These are phyloP conservation scores for Spatholobus suberectus DNA, from an alignment of 306 rosid species.

Conservation along the genomic window DNA sequence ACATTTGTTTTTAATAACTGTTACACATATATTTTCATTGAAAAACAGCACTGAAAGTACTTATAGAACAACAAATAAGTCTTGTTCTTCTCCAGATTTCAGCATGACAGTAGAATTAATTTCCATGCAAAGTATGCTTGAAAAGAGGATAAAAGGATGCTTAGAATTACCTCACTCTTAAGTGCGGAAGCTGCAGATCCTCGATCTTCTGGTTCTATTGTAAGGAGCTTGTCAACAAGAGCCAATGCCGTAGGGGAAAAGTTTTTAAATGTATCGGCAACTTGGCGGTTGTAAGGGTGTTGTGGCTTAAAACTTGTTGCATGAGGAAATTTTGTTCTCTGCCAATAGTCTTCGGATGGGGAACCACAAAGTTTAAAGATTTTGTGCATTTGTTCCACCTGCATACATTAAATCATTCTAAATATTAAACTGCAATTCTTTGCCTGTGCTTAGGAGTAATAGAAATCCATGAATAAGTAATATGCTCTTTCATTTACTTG, in stretches of 20 bases:
- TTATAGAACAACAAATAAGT: neutral
- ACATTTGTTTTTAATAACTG: neutral
- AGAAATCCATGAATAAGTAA: neutral
- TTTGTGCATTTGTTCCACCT: constrained; percentile 99
- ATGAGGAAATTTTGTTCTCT: constrained; percentile 74
- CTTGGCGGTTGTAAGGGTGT: constrained; percentile 64
- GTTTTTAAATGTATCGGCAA: constrained; percentile 64
- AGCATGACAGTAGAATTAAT: neutral
- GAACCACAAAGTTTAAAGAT: constrained; percentile 97
- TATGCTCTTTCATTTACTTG: neutral
- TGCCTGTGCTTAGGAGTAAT: neutral
- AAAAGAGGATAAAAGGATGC: neutral
- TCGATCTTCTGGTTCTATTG: constrained; percentile 73
- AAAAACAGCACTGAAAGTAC: neutral
- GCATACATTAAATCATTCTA: constrained; percentile 9
- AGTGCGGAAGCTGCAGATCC: constrained; percentile 80
- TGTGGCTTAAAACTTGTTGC: constrained; percentile 96
- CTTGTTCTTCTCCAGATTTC: neutral
- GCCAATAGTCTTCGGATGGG: constrained; percentile 85
- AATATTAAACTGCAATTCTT: constrained; percentile 1
- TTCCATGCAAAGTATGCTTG: neutral
- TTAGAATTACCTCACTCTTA: constrained; percentile 63
- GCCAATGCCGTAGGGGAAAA: constrained; percentile 68
- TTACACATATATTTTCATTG: neutral
- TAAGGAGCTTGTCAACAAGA: constrained; percentile 75